Evolutionary conservation across 805 yeast genomes (phyloP).

Genomic region (Komagataella kurtzmanii): DNA sequence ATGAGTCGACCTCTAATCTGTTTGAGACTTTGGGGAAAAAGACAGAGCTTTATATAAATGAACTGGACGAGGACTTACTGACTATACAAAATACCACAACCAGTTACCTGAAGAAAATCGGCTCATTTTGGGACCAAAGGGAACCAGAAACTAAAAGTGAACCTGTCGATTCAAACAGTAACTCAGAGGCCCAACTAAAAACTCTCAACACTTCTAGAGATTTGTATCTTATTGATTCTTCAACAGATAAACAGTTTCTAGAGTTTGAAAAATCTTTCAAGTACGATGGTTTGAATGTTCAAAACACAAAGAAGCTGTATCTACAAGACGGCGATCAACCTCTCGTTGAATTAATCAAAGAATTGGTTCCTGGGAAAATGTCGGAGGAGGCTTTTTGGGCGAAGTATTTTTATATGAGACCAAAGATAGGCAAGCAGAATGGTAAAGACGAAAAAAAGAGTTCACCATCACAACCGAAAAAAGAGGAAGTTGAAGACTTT

Average conservation of each 20-base stretch:
- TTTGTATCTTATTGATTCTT: constrained; percentile 16
- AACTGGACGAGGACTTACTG: constrained; percentile 63
- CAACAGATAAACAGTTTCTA: constrained; percentile 16
- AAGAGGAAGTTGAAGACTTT: constrained; percentile 35
- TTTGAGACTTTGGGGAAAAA: constrained; percentile 15
- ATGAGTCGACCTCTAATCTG: background rate
- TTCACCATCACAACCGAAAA: constrained; percentile 33
- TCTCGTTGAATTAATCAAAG: background rate
- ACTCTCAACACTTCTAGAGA: constrained; percentile 36
- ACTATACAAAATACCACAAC: constrained; percentile 60
- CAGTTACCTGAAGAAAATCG: constrained; percentile 39
- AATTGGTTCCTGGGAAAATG: constrained; percentile 51
- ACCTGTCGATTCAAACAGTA: constrained; percentile 30
- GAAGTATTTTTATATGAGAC: constrained; percentile 44
- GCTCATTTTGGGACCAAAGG: constrained; percentile 30
- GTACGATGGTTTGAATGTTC: constrained; percentile 8
- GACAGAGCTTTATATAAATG: constrained; percentile 56
- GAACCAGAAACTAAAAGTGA: constrained; percentile 24
- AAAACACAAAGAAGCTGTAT: constrained; percentile 6
- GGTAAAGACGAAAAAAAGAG: constrained; percentile 25
- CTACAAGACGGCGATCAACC: constrained; percentile 2
- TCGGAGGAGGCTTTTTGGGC: constrained; percentile 62
- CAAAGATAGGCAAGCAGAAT: constrained; percentile 46
- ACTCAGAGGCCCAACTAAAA: constrained; percentile 47
- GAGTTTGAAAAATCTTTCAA: constrained; percentile 16